These are phyloP conservation scores for Colletotrichum destructivum DNA, from an alignment of 2,329 filamentous ascomycete species.

Conservation along the genomic window DNA sequence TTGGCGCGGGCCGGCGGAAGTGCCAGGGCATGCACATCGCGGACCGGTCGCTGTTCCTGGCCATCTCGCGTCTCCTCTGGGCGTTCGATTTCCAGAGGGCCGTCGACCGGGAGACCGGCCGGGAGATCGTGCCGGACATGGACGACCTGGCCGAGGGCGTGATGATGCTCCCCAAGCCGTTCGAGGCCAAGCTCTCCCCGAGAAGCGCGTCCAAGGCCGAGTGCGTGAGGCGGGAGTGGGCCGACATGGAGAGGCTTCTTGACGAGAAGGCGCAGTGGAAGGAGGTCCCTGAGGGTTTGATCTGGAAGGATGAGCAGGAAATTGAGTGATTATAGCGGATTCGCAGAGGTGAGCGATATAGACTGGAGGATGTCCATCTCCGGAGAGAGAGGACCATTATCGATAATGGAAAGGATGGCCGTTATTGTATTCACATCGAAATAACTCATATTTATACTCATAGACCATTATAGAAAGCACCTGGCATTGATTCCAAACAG, in stretches of 20 bases:
- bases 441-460: no score
- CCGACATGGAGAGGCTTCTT: conserved; percentile 14
- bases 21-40: conserved; percentile 62
- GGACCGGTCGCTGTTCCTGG: conserved; percentile 63
- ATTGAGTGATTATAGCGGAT: no score
- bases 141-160: conserved; percentile 20
- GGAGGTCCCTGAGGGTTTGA: conserved; percentile 14
- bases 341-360: no score
- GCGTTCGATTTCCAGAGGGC: conserved; percentile 59
- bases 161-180: conserved; percentile 26
- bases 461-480: no score
- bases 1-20: conserved; percentile 44
- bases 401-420: no score
- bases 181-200: conserved; percentile 32
- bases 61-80: conserved; percentile 67
- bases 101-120: background rate
- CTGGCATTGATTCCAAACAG: no score
- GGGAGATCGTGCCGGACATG: conserved; percentile 55
- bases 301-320: background rate
- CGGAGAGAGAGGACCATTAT: no score
- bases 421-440: no score
- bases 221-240: conserved; percentile 25
- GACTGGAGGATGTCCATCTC: no score
- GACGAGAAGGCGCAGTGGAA: conserved; percentile 26
- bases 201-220: conserved; percentile 25